phyloP scores from a whole-genome alignment of 2,329 filamentous ascomycete species.

The Ambrosiella xylebori region DNA sequence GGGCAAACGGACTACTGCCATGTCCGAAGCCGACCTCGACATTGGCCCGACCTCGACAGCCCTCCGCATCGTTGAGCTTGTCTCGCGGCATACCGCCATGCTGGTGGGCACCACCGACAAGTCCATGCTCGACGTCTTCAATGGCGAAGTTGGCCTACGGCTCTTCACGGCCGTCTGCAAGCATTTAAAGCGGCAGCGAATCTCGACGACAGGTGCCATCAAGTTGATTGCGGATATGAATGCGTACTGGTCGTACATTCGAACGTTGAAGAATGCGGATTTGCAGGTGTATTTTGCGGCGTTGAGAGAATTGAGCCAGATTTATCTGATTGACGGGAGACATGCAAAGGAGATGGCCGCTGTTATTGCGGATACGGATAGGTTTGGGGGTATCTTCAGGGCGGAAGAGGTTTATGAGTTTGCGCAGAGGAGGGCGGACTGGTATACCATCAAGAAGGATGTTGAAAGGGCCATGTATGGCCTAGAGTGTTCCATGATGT shows the following conservation, averaged over 20 bases:
- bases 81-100: conserved; percentile 82
- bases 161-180: conserved; percentile 89
- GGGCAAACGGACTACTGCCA: conserved; percentile 12
- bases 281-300: conserved; percentile 82
- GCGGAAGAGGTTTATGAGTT: conserved; percentile 97
- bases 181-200: conserved; percentile 87
- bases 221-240: conserved; percentile 95
- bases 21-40: conserved; percentile 22
- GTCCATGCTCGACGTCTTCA: conserved; percentile 95
- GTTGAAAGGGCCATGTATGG: conserved; percentile 98
- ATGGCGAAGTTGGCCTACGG: conserved; percentile 86
- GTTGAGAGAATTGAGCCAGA: conserved; percentile 79
- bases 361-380: conserved; percentile 79
- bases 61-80: conserved; percentile 62
- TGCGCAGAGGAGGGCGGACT: conserved; percentile 82
- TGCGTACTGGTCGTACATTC: conserved; percentile 73
- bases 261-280: conserved; percentile 64
- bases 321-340: conserved; percentile 68
- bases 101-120: conserved; percentile 90
- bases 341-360: conserved; percentile 90
- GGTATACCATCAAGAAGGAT: conserved; percentile 74
- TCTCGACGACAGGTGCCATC: conserved; percentile 77
- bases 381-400: conserved; percentile 82
- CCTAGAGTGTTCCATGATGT: conserved; percentile 78
- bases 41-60: conserved; percentile 65